Base-by-base conservation (phyloP, 495 filamentous ascomycete species). In the Xylaria acuta region DNA sequence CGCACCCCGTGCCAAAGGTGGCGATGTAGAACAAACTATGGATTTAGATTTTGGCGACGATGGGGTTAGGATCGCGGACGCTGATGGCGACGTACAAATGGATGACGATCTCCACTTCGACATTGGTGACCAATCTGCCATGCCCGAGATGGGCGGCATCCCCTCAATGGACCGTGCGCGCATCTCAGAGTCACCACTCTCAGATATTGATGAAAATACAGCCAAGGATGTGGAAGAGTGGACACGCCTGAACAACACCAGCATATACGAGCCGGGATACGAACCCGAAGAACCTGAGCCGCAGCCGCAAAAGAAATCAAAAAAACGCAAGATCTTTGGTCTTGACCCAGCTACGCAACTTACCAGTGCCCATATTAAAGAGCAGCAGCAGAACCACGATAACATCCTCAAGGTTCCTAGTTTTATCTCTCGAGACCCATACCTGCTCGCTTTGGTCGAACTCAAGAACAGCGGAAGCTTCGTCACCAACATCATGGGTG, bases 401-500 rank as follows among this genome's bases (percentile, higher is more conserved):
- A 91, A 89, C 59, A 98, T 98, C 72, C 81, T 97, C 65, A 93
- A 92, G 79, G 89, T 90, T 9, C 87, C 92, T 32, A 88, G 88
- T 18, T 97, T 95, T 78, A 82, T 98, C 34, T 91, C 95, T 18
- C 89, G 94, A 49, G 94, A 99, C 74, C 93, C 95, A 1, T 88
- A 93, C 49, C 82, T 98, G 22, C 83, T 97, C 16, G 92, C 93
- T 43, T 85, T 99, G n/a, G 91, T 97, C 86, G 93, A 92, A 75
- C 88, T 97, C 82, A 95, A 97, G 78, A 93, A 91, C 77, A 94
- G 88, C 56, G 95, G 95, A 51, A 92, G 90, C 32, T 98, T 99
- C 76, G 93, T 97, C 12, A 92, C 90, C 16, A 90, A 86, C 75
- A 88, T 93, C 67, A 88, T 97, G 77, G 90, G 92, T 16, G 92